Evolutionary conservation across 2,329 filamentous ascomycete genomes (phyloP), one percentile per base, ranked within the genome.

Genomic region (Colletotrichum somersetense): DNA sequence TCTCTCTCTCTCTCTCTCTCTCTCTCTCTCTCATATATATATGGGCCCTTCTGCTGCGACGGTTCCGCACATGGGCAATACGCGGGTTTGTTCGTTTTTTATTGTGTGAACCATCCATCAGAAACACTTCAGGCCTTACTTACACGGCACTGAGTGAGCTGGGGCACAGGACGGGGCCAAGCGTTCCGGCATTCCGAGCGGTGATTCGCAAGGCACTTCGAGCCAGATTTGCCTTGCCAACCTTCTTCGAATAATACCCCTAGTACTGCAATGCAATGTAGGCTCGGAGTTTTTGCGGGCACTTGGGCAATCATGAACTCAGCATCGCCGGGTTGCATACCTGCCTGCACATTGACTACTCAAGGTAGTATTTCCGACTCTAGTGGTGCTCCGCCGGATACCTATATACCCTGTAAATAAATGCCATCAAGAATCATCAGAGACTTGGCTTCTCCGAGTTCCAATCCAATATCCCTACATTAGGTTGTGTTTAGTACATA

Each of bases 191-290:
- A 2, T 8, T n/a, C 12, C 40, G 58, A 46, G 20, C 23, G 20
- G 40, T 48, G 42, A 35, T 23, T 48, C 42, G 26, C 18, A n/a
- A 62, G 46, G 46, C 59, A 44, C 30, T 50, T 62, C 46, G 59
- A 50, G 44, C 38, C 59, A 38, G 30, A 38, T 26, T 26, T 26
- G 26, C 26, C 26, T 26, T 26, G 26, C 26, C 26, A 26, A 26
- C 26, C 26, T 26, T 26, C 20, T 50, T 26, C n/a, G 11, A 50
- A 38, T 18, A 38, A 50, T 26, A 26, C 38, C 14, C 38, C 7
- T 26, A 26, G 26, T 3, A 26, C 26, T 26, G 26, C 26, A 26
- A 26, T 26, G 26, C 26, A 26, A 26, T 12, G 5, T n/a, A 20
- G 42, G 44, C 23, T n/a, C 44, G 44, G 59, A 52, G 59, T n/a